Evolutionary conservation across 768 basidiomycete species (phyloP).

Genomic region (Tremella fuciformis): DNA sequence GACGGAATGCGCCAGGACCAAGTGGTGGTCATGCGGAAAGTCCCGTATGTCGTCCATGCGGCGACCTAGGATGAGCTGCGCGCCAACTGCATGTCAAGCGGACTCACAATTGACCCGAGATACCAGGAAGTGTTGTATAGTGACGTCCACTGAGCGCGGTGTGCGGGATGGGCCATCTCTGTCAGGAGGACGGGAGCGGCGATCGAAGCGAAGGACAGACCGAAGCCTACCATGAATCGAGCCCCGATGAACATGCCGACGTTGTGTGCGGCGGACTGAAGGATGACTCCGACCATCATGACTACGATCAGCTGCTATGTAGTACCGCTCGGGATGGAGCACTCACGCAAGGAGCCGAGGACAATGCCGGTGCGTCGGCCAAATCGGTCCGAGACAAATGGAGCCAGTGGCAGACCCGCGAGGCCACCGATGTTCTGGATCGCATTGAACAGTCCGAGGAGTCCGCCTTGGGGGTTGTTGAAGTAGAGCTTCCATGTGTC

Average conservation of each 20-base stretch:
- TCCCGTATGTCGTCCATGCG: conserved; percentile 82
- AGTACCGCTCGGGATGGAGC: too few species aligned
- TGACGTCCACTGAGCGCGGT: conserved; percentile 71
- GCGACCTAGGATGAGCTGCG: conserved; percentile 65
- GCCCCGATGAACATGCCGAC: conserved; percentile 31
- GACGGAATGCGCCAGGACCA: conserved; percentile 59
- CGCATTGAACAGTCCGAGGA: neutral
- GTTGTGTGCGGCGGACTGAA: conserved; percentile 29
- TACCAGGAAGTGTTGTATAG: conserved; percentile 60
- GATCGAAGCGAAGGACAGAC: conserved; percentile 62
- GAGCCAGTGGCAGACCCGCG: neutral
- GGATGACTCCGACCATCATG: conserved; percentile 23
- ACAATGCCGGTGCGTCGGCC: conserved; percentile 57
- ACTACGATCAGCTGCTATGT: neutral
- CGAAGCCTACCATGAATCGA: conserved; percentile 57
- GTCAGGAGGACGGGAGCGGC: conserved; percentile 79
- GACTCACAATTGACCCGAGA: conserved; percentile 16
- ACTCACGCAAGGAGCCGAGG: conserved; percentile 21
- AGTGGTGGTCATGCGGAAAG: conserved; percentile 50
- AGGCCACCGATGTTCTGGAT: neutral
- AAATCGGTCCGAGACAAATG: conserved; percentile 23
- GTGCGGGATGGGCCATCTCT: conserved; percentile 73
- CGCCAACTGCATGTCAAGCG: conserved; percentile 61
- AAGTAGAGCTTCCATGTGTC: conserved; percentile 21
- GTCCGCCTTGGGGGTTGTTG: neutral